These are phyloP conservation scores for Leptographium wingfieldii DNA, from an alignment of 2,329 filamentous ascomycete genomes.

Conservation along the genomic window DNA sequence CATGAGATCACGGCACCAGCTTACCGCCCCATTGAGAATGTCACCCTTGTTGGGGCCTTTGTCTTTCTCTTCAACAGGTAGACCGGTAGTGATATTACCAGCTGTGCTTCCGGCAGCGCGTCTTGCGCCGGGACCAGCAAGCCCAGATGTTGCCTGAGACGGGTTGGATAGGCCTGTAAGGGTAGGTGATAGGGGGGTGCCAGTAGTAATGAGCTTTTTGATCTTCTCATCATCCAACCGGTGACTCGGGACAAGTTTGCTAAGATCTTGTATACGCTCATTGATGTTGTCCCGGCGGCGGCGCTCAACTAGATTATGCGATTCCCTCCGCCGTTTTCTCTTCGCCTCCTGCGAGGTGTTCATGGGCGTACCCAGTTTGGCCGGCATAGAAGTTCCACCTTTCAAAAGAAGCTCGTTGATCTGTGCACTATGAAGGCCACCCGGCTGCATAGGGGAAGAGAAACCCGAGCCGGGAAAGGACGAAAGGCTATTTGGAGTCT, in stretches of 20 bases:
- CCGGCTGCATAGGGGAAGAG: conserved; percentile 61
- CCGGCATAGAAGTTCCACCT: conserved; percentile 76
- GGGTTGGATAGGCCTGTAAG: conserved; percentile 57
- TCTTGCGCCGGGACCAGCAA: conserved; percentile 73
- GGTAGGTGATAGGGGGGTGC: conserved; percentile 75
- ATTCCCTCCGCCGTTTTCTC: conserved; percentile 78
- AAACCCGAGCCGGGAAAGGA: conserved; percentile 85
- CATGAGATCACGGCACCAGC: conserved; percentile 96
- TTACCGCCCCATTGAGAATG: conserved; percentile 91
- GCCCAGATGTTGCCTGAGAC: conserved; percentile 70
- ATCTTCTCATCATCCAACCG: conserved; percentile 95
- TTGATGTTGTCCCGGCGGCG: conserved; percentile 96
- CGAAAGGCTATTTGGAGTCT: conserved; percentile 69
- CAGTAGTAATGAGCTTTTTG: conserved; percentile 86
- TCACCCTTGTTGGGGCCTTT: conserved; percentile 98
- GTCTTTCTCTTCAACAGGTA: conserved; percentile 93
- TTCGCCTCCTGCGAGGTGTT: conserved; percentile 82
- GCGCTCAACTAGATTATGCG: conserved; percentile 92
- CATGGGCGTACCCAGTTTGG: conserved; percentile 54
- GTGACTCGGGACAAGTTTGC: conserved; percentile 82
- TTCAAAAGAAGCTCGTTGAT: conserved; percentile 85
- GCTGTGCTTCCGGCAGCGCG: conserved; percentile 58
- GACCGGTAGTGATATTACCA: conserved; percentile 80
- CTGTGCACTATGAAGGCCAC: conserved; percentile 54
- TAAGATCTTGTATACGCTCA: conserved; percentile 92